Conservation (phyloP, 148 eudicot species). For the Silene conica region DNA sequence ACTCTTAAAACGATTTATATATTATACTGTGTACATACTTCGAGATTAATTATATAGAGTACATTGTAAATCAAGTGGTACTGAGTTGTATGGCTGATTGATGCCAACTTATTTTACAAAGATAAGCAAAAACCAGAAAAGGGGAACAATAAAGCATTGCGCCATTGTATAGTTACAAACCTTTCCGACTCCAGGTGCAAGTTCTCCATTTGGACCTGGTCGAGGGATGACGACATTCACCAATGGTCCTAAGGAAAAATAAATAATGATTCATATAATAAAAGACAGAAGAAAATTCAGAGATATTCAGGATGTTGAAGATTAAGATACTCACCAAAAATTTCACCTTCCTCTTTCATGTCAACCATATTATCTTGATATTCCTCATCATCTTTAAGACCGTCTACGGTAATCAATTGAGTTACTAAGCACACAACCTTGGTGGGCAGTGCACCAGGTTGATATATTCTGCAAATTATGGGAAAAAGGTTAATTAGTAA, state of each 20-base stretch:
- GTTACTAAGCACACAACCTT: conserved; percentile 69
- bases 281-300: too few species aligned
- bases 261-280: not conserved
- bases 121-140: not conserved
- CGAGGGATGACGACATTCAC: conserved; percentile 83
- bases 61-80: too few species aligned
- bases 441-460: conserved; percentile 55
- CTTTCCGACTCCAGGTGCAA: conserved; percentile 82
- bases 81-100: too few species aligned
- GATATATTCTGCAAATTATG: conserved; percentile 54
- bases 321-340: conserved; percentile 44
- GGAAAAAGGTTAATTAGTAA: not conserved
- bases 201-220: conserved; percentile 69
- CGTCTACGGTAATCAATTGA: conserved; percentile 63
- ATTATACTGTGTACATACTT: too few species aligned
- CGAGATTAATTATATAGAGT: too few species aligned
- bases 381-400: conserved; percentile 73
- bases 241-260: conserved; percentile 56
- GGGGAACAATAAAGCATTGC: not conserved
- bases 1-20: too few species aligned
- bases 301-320: too few species aligned
- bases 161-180: conserved; percentile 29
- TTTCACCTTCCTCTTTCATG: conserved; percentile 75
- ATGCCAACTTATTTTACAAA: not conserved
- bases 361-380: conserved; percentile 84